Evolutionary conservation across 176 grass and related monocot species (phyloP).

Genomic region (Oropetium thomaeum): DNA sequence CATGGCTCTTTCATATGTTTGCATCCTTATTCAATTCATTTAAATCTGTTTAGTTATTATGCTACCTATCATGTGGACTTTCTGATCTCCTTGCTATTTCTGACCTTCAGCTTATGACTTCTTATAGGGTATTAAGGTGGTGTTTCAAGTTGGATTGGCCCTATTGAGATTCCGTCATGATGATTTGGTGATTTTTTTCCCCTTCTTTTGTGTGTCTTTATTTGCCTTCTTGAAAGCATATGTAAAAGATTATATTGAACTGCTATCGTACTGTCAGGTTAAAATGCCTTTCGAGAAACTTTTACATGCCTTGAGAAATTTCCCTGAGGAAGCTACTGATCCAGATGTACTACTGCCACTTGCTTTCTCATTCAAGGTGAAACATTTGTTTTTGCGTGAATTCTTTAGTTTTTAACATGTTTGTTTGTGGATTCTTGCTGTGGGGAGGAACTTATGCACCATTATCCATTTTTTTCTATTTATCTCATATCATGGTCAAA

Average conservation of each 20-base stretch:
- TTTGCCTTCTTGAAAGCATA: conserved; percentile 2
- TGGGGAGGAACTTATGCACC: neutral
- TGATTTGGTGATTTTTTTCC: conserved; percentile 69
- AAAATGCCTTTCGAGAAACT: conserved; percentile 95
- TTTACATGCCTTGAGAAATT: conserved; percentile 76
- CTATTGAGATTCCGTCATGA: conserved; percentile 87
- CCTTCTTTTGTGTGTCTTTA: neutral
- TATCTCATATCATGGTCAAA: neutral
- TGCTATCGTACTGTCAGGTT: conserved; percentile 43
- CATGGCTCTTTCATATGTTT: conserved; percentile 2
- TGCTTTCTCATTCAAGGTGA: conserved; percentile 86
- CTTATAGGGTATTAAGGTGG: conserved; percentile 78
- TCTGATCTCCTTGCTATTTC: conserved; percentile 22
- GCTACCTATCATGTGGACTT: neutral
- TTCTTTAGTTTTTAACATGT: neutral
- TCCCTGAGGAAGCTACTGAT: conserved; percentile 83
- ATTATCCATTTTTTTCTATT: neutral
- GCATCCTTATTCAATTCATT: conserved; percentile 2
- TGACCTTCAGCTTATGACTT: neutral
- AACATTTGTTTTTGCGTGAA: conserved; percentile 13
- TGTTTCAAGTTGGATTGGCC: conserved; percentile 90
- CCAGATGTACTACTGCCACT: conserved; percentile 73
- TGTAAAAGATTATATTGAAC: conserved; percentile 14
- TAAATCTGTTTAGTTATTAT: neutral
- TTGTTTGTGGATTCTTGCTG: neutral